Percentiles rank a stretch among this genome's conserved stretches.
phyloP scores from a whole-genome alignment of 2,329 filamentous ascomycete species.

The Plenodomus tracheiphilus region DNA sequence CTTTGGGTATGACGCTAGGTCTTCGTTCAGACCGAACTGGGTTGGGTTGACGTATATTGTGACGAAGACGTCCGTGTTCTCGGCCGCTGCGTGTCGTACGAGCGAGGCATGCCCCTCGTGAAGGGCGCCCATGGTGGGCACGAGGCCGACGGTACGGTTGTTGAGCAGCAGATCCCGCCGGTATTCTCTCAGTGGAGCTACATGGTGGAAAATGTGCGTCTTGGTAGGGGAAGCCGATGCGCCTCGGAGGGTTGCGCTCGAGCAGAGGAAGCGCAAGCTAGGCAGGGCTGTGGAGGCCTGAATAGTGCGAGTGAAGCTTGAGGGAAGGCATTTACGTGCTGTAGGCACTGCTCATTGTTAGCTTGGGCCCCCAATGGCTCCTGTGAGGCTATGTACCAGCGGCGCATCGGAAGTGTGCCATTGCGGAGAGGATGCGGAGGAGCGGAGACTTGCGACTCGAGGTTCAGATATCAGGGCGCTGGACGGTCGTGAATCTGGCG shows the following conservation, averaged over 20 bases:
- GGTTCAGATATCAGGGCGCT: background rate
- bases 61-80: constrained; percentile 86
- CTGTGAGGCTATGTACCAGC: constrained; percentile 17
- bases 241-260: constrained; percentile 20
- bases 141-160: constrained; percentile 77
- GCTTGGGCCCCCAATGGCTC: background rate
- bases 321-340: constrained; percentile 3
- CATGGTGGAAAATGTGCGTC: constrained; percentile 76
- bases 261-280: constrained; percentile 24
- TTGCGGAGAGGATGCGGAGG: constrained; percentile 29
- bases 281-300: constrained; percentile 3
- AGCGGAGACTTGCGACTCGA: constrained; percentile 4
- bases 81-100: constrained; percentile 78
- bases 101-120: constrained; percentile 88
- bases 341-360: constrained; percentile 17
- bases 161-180: constrained; percentile 67
- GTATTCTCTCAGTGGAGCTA: constrained; percentile 70
- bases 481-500: background rate
- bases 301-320: constrained; percentile 3
- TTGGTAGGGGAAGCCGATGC: constrained; percentile 19
- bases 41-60: constrained; percentile 96
- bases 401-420: constrained; percentile 23
- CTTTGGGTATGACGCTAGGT: constrained; percentile 84
- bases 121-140: constrained; percentile 98
- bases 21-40: constrained; percentile 89